Conservation (phyloP, 1,284 basidiomycete species). For the Irpex sp. region DNA sequence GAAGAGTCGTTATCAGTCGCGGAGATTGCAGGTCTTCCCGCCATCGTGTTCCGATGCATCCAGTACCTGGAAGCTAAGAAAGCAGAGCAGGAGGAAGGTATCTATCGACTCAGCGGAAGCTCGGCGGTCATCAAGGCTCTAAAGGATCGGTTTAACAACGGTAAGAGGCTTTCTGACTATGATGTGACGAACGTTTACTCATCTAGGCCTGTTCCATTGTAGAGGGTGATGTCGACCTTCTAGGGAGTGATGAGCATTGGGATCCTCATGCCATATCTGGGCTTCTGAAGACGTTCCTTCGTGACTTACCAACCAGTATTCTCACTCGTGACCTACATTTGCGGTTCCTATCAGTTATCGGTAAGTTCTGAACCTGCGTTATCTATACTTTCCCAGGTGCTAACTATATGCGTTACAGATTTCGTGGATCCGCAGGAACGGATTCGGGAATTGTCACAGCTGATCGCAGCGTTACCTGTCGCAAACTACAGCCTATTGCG, state of each 20-base stretch:
- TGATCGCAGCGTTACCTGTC: constrained; percentile 85
- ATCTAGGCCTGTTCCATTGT: constrained; percentile 5
- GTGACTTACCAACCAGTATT: constrained; percentile 88
- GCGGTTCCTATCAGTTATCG: constrained; percentile 86
- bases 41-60: constrained; percentile 92
- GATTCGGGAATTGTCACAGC: constrained; percentile 80
- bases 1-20: constrained; percentile 88
- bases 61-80: constrained; percentile 87
- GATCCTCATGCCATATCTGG: constrained; percentile 95
- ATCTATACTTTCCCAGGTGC: constrained; percentile 7
- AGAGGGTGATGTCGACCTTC: constrained; percentile 91
- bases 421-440: constrained; percentile 86
- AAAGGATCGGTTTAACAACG: constrained; percentile 89
- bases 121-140: constrained; percentile 92
- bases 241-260: constrained; percentile 86
- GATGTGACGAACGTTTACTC: constrained; percentile 4
- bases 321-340: constrained; percentile 90
- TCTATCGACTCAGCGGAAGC: constrained; percentile 92
- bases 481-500: constrained; percentile 94
- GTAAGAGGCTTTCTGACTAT: constrained; percentile 42
- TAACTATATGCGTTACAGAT: constrained; percentile 45
- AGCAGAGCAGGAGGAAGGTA: constrained; percentile 95
- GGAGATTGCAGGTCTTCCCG: constrained; percentile 87
- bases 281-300: constrained; percentile 85
- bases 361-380: constrained; percentile 43